These are phyloP conservation scores for Globisporangium recalcitrans DNA, from an alignment of 352 stramenopile species.

Conservation along the genomic window DNA sequence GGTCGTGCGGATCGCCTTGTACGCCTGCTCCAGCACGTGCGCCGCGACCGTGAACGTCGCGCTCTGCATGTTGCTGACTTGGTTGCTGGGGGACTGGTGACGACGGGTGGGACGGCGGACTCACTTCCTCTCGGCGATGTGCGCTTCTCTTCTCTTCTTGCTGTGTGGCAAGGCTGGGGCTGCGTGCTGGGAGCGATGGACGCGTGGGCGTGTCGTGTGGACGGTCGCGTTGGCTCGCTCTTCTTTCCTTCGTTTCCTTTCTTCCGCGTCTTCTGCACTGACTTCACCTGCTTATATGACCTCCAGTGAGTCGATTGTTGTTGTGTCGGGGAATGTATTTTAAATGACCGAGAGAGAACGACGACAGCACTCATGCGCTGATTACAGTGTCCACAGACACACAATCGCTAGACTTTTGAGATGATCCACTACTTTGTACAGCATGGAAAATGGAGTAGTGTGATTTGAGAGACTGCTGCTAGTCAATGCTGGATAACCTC, in stretches of 20 bases:
- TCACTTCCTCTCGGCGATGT: constrained; percentile 5
- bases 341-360: not conserved
- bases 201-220: not conserved
- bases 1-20: constrained; percentile 86
- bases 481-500: not conserved
- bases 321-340: not conserved
- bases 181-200: not conserved
- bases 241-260: not conserved
- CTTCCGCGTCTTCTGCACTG: constrained; percentile 5
- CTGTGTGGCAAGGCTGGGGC: too few relatives aligned
- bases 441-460: too few relatives aligned
- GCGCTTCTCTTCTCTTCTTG: not conserved
- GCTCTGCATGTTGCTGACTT: constrained; percentile 49
- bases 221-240: not conserved
- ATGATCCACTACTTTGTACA: too few relatives aligned
- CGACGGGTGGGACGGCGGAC: not conserved
- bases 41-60: constrained; percentile 59
- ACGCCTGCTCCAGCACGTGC: constrained; percentile 82
- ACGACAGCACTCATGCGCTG: not conserved
- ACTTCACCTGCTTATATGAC: not conserved
- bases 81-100: not conserved
- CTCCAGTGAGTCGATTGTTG: not conserved
- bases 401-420: not conserved
- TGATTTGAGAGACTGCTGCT: too few relatives aligned
- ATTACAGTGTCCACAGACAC: not conserved